Base-by-base conservation (phyloP, 1,139 yeast genomes). In the Yamadazyma atmosphaerica region DNA sequence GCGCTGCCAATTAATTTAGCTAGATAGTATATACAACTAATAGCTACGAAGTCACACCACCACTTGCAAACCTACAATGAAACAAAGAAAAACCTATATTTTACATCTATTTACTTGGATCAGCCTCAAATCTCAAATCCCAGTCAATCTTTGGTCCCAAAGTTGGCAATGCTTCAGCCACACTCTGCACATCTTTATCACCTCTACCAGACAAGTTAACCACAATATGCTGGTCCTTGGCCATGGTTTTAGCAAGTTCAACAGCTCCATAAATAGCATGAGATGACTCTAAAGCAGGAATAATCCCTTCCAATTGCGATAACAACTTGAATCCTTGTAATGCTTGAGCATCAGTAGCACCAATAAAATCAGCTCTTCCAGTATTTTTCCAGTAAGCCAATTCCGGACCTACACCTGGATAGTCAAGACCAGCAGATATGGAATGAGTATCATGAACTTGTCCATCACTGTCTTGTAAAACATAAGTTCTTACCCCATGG, bases 341-440 rank as follows among this genome's bases (percentile, higher is more conserved):
- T 18, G 98, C 98, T 61, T 92, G 82, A 14, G 95, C 90, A 65
- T 92, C 97, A 27, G 47, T 86, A 36, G 95, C 97, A 36, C 97
- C 95, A 39, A 83, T 65, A 58, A 92, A 92, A 40, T 84, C 74
- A 6, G 95, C 98, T 57, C 99, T 82, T 17, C 97, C 97, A 45
- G 84, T 81, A 41, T 83, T 82, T 65, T 92, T 92, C 98, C 98
- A 92, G 61, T 77, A 80, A 2, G 98, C 94, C 54, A 92, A 77
- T 68, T 92, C 98, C 19, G 99, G 99, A 33, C 99, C 99, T 37
- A 92, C 99, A 63, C 96, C 99, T 25, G 99, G 99, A 62, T 92
- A 92, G 65, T 92, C 99, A 55, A 92, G 77, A 51, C 99, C 99
- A 29, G 99, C 99, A 49, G 97, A 88, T 32, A 92, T 94, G 19